A percentile compares a stretch with the other conserved stretches of the same genome.
Conservation (phyloP, 2,329 filamentous ascomycete species). For the Ceratocystis diversiconidia region DNA sequence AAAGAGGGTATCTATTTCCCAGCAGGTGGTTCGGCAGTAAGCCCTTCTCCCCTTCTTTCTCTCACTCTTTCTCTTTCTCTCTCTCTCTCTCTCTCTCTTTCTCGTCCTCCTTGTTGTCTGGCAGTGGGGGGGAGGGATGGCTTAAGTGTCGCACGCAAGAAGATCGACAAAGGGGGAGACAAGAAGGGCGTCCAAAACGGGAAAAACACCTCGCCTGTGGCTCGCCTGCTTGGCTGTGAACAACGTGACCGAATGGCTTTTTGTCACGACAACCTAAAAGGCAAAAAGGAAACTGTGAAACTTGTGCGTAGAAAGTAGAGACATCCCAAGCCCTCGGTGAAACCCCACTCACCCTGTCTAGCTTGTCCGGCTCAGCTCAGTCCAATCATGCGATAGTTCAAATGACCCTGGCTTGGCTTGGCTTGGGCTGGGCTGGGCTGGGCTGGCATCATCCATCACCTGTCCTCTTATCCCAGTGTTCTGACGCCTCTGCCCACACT, state of each 20-base stretch:
- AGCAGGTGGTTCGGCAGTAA: neutral
- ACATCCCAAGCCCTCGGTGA: neutral
- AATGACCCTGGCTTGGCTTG: conserved; percentile 12
- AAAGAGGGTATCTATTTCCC: no score
- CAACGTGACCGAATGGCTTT: neutral
- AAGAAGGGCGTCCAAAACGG: neutral
- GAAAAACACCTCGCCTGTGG: conserved; percentile 7
- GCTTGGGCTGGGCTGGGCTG: conserved; percentile 26
- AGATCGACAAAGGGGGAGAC: conserved; percentile 2
- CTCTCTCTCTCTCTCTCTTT: neutral
- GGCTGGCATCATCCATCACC: conserved; percentile 25
- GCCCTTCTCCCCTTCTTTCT: neutral
- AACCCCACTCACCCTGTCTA: conserved; percentile 17
- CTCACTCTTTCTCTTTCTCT: neutral
- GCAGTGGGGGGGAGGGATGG: neutral
- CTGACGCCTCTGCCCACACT: conserved; percentile 49
- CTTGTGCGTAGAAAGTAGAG: neutral
- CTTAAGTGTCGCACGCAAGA: neutral
- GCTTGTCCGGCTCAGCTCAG: no score
- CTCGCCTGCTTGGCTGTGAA: conserved; percentile 14
- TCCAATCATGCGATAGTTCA: no score
- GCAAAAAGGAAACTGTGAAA: neutral
- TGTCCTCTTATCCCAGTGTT: conserved; percentile 27
- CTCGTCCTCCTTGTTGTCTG: neutral
- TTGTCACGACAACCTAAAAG: neutral